A percentile compares a stretch with the other conserved stretches of the same genome.
Evolutionary conservation across 495 filamentous ascomycete species (phyloP).

Genomic region (Xylaria sp.): DNA sequence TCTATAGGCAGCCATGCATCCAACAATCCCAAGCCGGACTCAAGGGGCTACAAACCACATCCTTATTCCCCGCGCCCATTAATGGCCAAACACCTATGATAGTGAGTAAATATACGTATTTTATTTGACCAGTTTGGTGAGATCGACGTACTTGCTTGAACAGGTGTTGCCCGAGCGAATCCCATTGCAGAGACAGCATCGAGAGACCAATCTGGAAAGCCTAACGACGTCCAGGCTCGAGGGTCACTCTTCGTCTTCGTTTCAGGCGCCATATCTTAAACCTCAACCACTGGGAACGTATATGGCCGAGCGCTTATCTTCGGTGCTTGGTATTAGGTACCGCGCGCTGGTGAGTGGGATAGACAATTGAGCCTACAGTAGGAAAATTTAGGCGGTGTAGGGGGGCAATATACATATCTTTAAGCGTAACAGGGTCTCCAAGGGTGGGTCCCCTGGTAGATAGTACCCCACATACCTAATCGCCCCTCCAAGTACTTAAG

Average conservation of each 20-base stretch:
- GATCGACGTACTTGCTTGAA: conserved; percentile 77
- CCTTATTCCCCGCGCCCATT: conserved; percentile 85
- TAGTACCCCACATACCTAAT: too few species aligned
- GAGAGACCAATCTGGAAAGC: conserved; percentile 88
- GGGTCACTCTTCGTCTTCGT: conserved; percentile 50
- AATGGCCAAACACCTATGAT: conserved; percentile 67
- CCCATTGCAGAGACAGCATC: conserved; percentile 85
- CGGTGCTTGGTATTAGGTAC: neutral
- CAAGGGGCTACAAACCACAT: conserved; percentile 63
- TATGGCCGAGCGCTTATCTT: neutral
- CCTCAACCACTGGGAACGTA: neutral
- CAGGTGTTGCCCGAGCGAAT: conserved; percentile 88
- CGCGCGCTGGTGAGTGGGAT: neutral
- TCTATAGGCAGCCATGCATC: neutral
- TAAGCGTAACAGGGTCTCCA: neutral
- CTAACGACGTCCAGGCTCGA: conserved; percentile 79
- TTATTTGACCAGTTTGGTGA: neutral
- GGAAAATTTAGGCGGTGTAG: conserved; percentile 30
- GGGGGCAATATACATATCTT: conserved; percentile 23
- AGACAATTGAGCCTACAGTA: neutral
- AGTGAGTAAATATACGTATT: conserved; percentile 14
- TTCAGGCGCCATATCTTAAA: conserved; percentile 46
- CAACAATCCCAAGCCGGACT: neutral
- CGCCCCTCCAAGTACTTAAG: too few species aligned
- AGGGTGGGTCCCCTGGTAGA: neutral